A percentile compares a stretch with the other conserved stretches of the same genome.
These are phyloP conservation scores for Pseudocercospora crystallina DNA, from an alignment of 2,329 filamentous ascomycete genomes.

Conservation along the genomic window DNA sequence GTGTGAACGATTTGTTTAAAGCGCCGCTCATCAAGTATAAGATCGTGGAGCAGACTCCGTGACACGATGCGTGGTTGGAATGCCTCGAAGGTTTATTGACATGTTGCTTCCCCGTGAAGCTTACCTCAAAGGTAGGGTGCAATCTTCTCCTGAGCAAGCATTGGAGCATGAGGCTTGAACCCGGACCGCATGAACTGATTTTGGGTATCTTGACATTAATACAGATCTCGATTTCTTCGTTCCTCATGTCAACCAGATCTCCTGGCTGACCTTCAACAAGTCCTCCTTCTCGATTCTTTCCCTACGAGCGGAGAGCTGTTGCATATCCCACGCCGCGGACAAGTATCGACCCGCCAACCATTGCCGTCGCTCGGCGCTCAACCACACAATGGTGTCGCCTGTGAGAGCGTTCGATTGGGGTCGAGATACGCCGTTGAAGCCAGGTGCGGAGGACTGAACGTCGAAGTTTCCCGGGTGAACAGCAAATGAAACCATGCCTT, in stretches of 20 bases:
- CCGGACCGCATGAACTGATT: too few relatives aligned
- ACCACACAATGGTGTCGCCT: constrained; percentile 35
- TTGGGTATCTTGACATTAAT: too few relatives aligned
- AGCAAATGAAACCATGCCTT: constrained; percentile 38
- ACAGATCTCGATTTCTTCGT: too few relatives aligned
- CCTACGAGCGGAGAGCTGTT: constrained; percentile 35
- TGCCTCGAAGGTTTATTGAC: too few relatives aligned
- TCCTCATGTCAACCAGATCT: constrained; percentile 2
- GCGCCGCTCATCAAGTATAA: too few relatives aligned
- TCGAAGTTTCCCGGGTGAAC: constrained; percentile 50
- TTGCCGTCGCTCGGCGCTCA: constrained; percentile 35
- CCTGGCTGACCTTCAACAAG: constrained; percentile 34
- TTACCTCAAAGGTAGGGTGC: too few relatives aligned
- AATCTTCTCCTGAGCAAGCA: too few relatives aligned
- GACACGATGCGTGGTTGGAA: too few relatives aligned
- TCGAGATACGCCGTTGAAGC: constrained; percentile 37
- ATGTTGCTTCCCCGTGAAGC: too few relatives aligned
- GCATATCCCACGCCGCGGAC: constrained; percentile 41
- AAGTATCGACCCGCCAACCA: constrained; percentile 43
- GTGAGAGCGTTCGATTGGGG: constrained; percentile 27
- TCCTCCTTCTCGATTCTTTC: constrained; percentile 37
- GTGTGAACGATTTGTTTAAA: too few relatives aligned
- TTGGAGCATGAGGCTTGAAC: too few relatives aligned
- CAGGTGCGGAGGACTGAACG: constrained; percentile 44
- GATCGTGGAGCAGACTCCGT: too few relatives aligned